phyloP scores from a whole-genome alignment of 2,329 filamentous ascomycete species.

The Aspergillus quadrilineatus region DNA sequence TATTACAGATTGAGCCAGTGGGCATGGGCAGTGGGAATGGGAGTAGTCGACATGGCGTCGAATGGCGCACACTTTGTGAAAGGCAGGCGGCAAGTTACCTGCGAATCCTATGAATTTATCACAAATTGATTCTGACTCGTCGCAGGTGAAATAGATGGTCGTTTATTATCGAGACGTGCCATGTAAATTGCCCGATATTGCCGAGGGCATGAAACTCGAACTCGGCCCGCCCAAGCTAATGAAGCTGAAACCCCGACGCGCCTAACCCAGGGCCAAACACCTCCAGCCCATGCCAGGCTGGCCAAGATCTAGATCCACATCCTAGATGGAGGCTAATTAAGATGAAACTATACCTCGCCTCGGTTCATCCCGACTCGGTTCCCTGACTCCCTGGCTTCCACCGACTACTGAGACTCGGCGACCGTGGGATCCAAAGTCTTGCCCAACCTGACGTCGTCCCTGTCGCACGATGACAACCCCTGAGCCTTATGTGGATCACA shows the following conservation, averaged over 20 bases:
- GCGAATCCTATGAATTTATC: not conserved
- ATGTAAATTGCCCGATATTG: slow-evolving; percentile 8
- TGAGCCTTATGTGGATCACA: slow-evolving; percentile 3
- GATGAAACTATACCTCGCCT: slow-evolving; percentile 23
- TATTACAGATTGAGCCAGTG: not conserved
- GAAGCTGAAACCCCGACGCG: slow-evolving; percentile 25
- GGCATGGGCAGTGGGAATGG: not conserved
- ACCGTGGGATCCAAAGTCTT: too few species aligned
- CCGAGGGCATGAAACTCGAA: not conserved
- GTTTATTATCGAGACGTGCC: slow-evolving; percentile 1
- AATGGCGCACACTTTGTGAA: not conserved
- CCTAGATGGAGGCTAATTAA: slow-evolving; percentile 19
- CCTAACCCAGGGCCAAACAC: slow-evolving; percentile 10
- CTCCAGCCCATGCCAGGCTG: slow-evolving; percentile 10
- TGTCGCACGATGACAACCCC: slow-evolving; percentile 7
- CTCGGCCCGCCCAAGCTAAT: slow-evolving; percentile 15
- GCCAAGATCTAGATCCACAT: slow-evolving; percentile 15
- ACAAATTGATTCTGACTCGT: not conserved
- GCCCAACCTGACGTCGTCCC: not conserved
- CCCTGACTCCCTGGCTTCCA: not conserved
- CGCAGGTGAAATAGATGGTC: not conserved
- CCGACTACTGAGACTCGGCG: not conserved
- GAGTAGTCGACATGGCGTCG: not conserved
- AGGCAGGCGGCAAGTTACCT: not conserved
- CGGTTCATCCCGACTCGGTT: slow-evolving; percentile 11